These are phyloP conservation scores for Heterobasidion parviporum DNA, from an alignment of 1,284 basidiomycete species.

Conservation along the genomic window DNA sequence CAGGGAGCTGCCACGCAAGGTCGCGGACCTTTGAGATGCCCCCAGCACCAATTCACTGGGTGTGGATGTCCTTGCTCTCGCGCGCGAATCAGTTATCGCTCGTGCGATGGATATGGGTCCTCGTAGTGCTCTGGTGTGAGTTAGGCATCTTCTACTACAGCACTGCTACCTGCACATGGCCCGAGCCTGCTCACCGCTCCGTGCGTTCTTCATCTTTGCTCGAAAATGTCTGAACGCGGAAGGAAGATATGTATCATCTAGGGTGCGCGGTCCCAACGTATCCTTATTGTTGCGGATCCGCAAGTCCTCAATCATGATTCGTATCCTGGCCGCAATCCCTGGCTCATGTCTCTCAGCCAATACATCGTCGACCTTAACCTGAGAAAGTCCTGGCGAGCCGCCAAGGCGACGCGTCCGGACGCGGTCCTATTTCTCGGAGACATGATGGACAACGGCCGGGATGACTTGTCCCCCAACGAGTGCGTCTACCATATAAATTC, in stretches of 20 bases:
- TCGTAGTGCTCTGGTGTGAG: constrained; percentile 64
- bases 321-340: constrained; percentile 43
- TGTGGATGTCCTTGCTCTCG: too few species aligned
- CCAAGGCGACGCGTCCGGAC: constrained; percentile 56
- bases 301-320: constrained; percentile 67
- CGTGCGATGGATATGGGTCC: constrained; percentile 31
- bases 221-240: not conserved
- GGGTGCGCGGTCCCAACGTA: constrained; percentile 39
- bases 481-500: constrained; percentile 29
- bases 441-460: constrained; percentile 78
- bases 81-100: too few species aligned
- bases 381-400: constrained; percentile 75
- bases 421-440: constrained; percentile 81
- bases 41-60: too few species aligned
- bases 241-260: constrained; percentile 3
- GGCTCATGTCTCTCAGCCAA: constrained; percentile 45
- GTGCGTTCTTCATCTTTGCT: not conserved
- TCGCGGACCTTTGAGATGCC: too few species aligned
- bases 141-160: constrained; percentile 49
- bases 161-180: constrained; percentile 52
- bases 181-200: constrained; percentile 23
- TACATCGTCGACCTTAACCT: constrained; percentile 66
- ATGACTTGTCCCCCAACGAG: constrained; percentile 58
- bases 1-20: constrained; percentile 17
- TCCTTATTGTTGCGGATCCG: constrained; percentile 77